Conservation (phyloP, 768 basidiomycete genomes). For the Hydnomerulius pinastri region DNA sequence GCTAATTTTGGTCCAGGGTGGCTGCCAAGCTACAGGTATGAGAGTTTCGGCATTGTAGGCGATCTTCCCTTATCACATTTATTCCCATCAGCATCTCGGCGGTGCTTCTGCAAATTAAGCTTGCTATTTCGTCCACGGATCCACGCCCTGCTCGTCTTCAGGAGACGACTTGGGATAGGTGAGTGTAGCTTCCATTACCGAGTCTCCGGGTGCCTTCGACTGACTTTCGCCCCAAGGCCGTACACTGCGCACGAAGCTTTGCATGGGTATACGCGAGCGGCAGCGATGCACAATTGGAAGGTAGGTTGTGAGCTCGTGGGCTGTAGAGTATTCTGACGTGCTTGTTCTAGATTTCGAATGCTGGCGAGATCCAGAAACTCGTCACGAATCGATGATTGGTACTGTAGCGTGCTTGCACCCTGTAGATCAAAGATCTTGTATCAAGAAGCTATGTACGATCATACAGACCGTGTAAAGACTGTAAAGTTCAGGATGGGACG, state of each 20-base stretch:
- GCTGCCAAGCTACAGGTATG: constrained; percentile 66
- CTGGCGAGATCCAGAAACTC: constrained; percentile 18
- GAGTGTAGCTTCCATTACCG: constrained; percentile 9
- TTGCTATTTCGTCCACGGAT: constrained; percentile 69
- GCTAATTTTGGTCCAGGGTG: constrained; percentile 43
- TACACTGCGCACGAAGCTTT: constrained; percentile 62
- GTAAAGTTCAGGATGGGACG: too few relatives aligned
- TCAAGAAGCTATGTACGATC: too few relatives aligned
- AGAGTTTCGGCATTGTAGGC: constrained; percentile 3
- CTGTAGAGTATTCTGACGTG: not conserved
- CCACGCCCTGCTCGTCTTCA: constrained; percentile 60
- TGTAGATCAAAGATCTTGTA: too few relatives aligned
- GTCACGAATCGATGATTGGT: constrained; percentile 10
- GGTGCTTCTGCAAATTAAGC: constrained; percentile 62
- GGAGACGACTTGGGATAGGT: constrained; percentile 51
- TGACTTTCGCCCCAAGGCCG: constrained; percentile 16
- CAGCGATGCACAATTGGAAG: constrained; percentile 64
- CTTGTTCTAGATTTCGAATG: constrained; percentile 24
- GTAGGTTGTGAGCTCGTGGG: constrained; percentile 27
- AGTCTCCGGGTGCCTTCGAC: not conserved
- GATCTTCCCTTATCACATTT: constrained; percentile 1
- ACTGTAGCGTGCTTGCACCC: too few relatives aligned
- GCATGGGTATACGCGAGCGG: constrained; percentile 65
- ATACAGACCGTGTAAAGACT: too few relatives aligned
- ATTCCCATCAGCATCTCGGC: constrained; percentile 36